Evolutionary conservation across 768 basidiomycete genomes (phyloP), one percentile per base, ranked within the genome.

Genomic region (Leccinum uliginosum): DNA sequence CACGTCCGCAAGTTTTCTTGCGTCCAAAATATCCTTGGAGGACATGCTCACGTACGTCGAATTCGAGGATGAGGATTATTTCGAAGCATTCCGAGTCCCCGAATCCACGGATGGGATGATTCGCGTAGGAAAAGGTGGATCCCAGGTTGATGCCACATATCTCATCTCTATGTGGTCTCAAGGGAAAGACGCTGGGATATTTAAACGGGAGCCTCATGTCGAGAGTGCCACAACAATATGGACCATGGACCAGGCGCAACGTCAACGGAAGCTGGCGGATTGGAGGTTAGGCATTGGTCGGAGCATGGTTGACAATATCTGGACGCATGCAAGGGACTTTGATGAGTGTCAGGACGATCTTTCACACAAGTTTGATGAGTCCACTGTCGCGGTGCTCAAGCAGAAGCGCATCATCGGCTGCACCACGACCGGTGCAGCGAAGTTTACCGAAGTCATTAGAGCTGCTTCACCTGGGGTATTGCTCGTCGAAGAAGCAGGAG

Each of bases 401-500:
- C 67, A 54, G 40, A 85, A 83, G 65, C 69, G 81, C 3, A 78
- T 87, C 51, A 83, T 87, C 11, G 86, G 79, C 0, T 86, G 85
- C 57, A 88, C 86, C 0, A 88, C 86, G 1, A 86, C 86, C 0
- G 86, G 76, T 1, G 86, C 86, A 0, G 86, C 86, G 0, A 88
- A 82, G 66, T 85, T 80, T 61, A 68, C 71, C 0, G 68, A 75
- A 1, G 72, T 71, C 17, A 77, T 88, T 26, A 78, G 73, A 26
- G 74, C 74, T 1, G 78, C 74, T 8, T 67, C 69, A 2, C 82
- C 84, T 0, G 73, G 76, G 9, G 76, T 88, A 1, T 66, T 88
- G 4, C 71, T 88, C 1, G 85, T 88, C 1, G 87, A 88, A 62
- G 87, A 88, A 67, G 86, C 86, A 0, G 86, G 87, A 6, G 86